phyloP scores from a whole-genome alignment of 257 asterid species.

The Salvia rosmarinus region DNA sequence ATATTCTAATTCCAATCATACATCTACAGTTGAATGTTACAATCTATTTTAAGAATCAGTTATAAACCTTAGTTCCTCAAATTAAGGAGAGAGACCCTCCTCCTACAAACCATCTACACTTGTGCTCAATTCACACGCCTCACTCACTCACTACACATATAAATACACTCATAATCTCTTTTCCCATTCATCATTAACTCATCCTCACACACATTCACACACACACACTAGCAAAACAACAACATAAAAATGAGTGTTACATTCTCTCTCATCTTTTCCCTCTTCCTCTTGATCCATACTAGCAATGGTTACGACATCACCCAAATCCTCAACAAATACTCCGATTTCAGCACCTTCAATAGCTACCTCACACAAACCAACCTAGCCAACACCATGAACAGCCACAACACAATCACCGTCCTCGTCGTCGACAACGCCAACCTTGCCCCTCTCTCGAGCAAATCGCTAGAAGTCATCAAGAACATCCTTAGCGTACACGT shows the following conservation, averaged over 20 bases:
- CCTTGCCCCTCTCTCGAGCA: constrained; percentile 44
- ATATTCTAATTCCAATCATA: neutral
- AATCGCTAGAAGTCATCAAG: constrained; percentile 27
- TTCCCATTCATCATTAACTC: constrained; percentile 21
- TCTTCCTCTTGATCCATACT: constrained; percentile 38
- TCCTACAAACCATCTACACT: constrained; percentile 34
- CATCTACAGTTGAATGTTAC: neutral
- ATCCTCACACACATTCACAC: too few relatives aligned
- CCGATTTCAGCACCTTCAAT: constrained; percentile 59
- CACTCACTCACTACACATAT: neutral
- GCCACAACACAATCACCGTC: constrained; percentile 54
- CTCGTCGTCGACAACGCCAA: constrained; percentile 51
- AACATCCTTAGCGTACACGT: constrained; percentile 54
- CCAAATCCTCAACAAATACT: constrained; percentile 41
- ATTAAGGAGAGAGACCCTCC: constrained; percentile 31
- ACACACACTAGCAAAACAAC: neutral
- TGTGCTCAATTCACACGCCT: constrained; percentile 8
- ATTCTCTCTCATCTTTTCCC: constrained; percentile 40
- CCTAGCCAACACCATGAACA: constrained; percentile 48
- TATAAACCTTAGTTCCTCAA: constrained; percentile 33
- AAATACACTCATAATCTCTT: neutral
- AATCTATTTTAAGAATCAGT: constrained; percentile 33
- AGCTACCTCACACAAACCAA: constrained; percentile 55
- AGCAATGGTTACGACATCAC: constrained; percentile 62
- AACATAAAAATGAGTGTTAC: constrained; percentile 38